Conservation (phyloP, 1,284 basidiomycete genomes). For the Melampsora abietis-canadensis region DNA sequence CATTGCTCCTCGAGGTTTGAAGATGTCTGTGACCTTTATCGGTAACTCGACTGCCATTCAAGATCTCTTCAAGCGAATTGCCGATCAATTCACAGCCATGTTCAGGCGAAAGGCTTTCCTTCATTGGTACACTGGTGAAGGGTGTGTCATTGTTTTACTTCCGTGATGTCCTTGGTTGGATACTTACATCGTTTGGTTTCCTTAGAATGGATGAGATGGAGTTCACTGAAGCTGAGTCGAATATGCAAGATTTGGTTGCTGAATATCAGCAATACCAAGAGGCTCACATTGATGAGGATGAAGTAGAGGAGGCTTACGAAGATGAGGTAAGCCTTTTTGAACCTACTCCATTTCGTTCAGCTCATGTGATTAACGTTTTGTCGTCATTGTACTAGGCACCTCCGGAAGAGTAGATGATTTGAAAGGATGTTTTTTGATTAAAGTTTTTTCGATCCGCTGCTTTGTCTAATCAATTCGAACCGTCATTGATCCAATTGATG, state of each 20-base stretch:
- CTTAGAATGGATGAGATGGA: slow-evolving; percentile 68
- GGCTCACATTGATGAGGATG: slow-evolving; percentile 46
- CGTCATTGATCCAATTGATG: no score
- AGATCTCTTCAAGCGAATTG: slow-evolving; percentile 78
- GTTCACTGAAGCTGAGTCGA: slow-evolving; percentile 79
- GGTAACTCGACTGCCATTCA: slow-evolving; percentile 62
- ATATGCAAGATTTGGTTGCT: slow-evolving; percentile 68
- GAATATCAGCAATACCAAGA: slow-evolving; percentile 48
- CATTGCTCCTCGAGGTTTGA: no score
- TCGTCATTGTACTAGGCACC: not conserved
- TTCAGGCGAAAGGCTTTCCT: slow-evolving; percentile 79
- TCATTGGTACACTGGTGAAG: slow-evolving; percentile 84
- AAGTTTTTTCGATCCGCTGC: no score
- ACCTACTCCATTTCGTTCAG: not conserved
- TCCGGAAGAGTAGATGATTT: not conserved
- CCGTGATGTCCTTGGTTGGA: slow-evolving; percentile 45
- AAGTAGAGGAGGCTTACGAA: slow-evolving; percentile 43
- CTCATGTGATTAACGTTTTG: not conserved
- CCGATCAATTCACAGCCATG: slow-evolving; percentile 69
- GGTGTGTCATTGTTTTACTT: slow-evolving; percentile 62
- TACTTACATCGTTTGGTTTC: slow-evolving; percentile 21
- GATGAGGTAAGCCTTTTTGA: slow-evolving; percentile 27
- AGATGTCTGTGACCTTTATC: no score
- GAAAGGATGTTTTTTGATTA: no score
- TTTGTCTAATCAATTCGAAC: no score